phyloP scores from a whole-genome alignment of 257 asterid genomes.

The Buddleja alternifolia region DNA sequence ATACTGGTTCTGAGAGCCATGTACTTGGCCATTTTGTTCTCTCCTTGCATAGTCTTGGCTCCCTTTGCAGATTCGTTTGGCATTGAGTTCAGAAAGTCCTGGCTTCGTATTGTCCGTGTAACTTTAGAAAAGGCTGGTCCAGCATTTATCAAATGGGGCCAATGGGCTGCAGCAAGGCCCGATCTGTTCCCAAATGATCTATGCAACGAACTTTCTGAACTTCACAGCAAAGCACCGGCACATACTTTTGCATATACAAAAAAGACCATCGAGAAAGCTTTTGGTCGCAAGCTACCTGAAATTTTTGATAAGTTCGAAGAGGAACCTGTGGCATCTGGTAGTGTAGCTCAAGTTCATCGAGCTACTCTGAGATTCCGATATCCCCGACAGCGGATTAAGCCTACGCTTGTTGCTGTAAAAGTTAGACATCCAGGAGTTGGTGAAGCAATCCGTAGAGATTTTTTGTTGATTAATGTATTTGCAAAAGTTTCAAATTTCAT shows the following conservation, averaged over 20 bases:
- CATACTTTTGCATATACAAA: conserved; percentile 81
- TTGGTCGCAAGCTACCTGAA: conserved; percentile 70
- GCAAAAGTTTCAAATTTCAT: conserved; percentile 61
- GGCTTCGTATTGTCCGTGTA: conserved; percentile 66
- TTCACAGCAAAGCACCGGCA: conserved; percentile 78
- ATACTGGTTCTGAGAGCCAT: conserved; percentile 64
- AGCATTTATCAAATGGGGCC: conserved; percentile 96
- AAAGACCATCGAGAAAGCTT: conserved; percentile 70
- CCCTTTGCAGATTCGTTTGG: conserved; percentile 79
- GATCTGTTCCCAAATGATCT: conserved; percentile 82
- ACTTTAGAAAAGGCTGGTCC: conserved; percentile 93
- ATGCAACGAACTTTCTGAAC: conserved; percentile 74
- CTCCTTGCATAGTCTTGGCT: conserved; percentile 81
- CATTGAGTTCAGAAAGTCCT: conserved; percentile 60
- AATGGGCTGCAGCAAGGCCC: conserved; percentile 96
- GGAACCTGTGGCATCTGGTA: conserved; percentile 87
- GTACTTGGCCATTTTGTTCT: conserved; percentile 63
- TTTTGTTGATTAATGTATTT: conserved; percentile 62
- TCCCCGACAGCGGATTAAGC: conserved; percentile 61
- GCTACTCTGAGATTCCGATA: conserved; percentile 70
- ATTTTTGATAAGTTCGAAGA: conserved; percentile 79
- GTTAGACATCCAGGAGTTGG: conserved; percentile 93
- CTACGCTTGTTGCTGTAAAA: conserved; percentile 84
- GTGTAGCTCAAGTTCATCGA: conserved; percentile 87
- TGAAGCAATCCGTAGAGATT: conserved; percentile 83